phyloP scores from a whole-genome alignment of 331 rosid genomes.

The Telfairia occidentalis region DNA sequence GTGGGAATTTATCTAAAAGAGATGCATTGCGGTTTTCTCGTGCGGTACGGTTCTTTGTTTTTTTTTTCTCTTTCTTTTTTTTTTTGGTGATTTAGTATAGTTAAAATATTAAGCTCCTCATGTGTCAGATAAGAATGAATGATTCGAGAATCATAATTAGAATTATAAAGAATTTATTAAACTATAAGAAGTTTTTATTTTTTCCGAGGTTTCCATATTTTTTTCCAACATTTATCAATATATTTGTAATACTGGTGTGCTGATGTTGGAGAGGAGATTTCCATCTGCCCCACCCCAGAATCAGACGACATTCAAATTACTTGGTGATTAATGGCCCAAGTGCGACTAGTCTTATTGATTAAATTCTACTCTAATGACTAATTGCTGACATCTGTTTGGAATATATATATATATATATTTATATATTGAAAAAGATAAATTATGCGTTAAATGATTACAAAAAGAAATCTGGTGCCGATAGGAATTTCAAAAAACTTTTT shows the following conservation, averaged over 20 bases:
- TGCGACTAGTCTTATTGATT: neutral
- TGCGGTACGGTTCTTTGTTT: conserved; percentile 43
- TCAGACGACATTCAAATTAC: neutral
- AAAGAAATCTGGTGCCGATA: no score
- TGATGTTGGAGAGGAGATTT: neutral
- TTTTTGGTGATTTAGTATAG: neutral
- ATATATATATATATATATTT: no score
- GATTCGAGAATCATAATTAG: neutral
- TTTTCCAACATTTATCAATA: neutral
- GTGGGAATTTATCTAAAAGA: conserved; percentile 80
- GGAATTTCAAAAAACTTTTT: no score
- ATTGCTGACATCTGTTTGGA: neutral
- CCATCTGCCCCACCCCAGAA: neutral
- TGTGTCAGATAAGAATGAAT: neutral
- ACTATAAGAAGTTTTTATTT: neutral
- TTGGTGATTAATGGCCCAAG: neutral
- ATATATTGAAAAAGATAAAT: no score
- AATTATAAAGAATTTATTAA: neutral
- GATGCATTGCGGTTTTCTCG: conserved; percentile 89
- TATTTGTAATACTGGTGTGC: neutral
- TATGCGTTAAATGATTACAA: no score
- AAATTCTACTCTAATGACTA: neutral
- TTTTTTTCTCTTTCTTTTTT: conserved; percentile 2
- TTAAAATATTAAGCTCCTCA: neutral
- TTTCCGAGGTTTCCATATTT: neutral